Evolutionary conservation across 495 filamentous ascomycete genomes (phyloP).

Genomic region (Astrothelium subdiscretum): DNA sequence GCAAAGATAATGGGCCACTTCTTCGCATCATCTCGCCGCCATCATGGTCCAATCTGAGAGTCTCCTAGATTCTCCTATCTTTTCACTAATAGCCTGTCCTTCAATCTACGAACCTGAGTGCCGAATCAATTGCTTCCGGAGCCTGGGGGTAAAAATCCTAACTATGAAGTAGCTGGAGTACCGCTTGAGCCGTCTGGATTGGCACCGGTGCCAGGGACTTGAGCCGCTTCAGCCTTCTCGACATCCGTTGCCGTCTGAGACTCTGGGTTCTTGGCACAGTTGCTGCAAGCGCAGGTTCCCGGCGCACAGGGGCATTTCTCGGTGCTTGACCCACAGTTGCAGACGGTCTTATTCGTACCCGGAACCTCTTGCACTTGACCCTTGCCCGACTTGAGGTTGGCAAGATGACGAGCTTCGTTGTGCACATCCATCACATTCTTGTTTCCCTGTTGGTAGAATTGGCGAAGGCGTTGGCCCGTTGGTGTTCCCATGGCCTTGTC

Average conservation of each 20-base stretch:
- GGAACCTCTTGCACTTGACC: constrained; percentile 28
- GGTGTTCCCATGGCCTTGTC: constrained; percentile 81
- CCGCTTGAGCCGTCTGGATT: neutral
- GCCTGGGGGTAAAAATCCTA: neutral
- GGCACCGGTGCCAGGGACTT: no score
- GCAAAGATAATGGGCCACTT: no score
- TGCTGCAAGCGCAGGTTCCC: constrained; percentile 31
- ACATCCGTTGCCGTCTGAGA: constrained; percentile 14
- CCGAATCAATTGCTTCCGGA: no score
- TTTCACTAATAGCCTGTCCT: no score
- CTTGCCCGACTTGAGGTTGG: constrained; percentile 71
- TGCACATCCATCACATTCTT: constrained; percentile 91
- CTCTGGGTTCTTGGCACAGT: constrained; percentile 28
- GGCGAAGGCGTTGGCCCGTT: constrained; percentile 70
- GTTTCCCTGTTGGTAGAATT: constrained; percentile 70
- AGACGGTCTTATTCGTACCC: constrained; percentile 31
- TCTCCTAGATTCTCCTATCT: no score
- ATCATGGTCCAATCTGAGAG: no score
- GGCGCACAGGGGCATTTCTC: constrained; percentile 29
- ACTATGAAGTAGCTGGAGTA: neutral
- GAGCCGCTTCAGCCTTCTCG: constrained; percentile 18
- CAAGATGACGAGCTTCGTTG: constrained; percentile 72
- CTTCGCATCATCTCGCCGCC: no score
- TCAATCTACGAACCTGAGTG: no score
- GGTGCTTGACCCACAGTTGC: constrained; percentile 32